Evolutionary conservation across 495 filamentous ascomycete genomes (phyloP).

Genomic region (Penicillium goetzii): DNA sequence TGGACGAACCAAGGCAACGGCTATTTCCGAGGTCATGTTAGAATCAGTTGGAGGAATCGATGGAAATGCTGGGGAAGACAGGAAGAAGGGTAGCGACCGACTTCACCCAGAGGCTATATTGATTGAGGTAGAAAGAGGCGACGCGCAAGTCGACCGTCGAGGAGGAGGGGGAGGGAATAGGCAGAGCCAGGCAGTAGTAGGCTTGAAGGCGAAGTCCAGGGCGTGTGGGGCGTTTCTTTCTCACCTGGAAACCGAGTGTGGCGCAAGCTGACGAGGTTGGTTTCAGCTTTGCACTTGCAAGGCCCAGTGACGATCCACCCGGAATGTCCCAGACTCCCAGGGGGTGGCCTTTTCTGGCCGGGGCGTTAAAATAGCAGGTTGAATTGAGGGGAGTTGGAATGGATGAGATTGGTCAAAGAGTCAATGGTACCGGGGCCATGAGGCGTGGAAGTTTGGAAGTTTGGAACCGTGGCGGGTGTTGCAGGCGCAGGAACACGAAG

Average conservation of each 20-base stretch:
- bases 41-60: constrained; percentile 52
- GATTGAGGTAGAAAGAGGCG: constrained; percentile 8
- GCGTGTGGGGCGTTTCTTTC: constrained; percentile 46
- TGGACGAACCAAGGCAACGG: constrained; percentile 60
- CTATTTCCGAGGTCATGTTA: constrained; percentile 69
- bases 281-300: constrained; percentile 47
- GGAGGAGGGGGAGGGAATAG: constrained; percentile 16
- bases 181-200: constrained; percentile 12
- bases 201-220: constrained; percentile 30
- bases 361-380: constrained; percentile 23
- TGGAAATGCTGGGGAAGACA: constrained; percentile 8
- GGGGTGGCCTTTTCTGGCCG: constrained; percentile 24
- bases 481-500: constrained; percentile 22
- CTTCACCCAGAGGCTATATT: constrained; percentile 20
- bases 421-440: constrained; percentile 19
- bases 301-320: constrained; percentile 31
- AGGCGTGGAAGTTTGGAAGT: constrained; percentile 12
- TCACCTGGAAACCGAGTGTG: constrained; percentile 51
- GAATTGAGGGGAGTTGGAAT: constrained; percentile 8
- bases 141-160: constrained; percentile 15
- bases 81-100: constrained; percentile 19
- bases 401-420: constrained; percentile 24
- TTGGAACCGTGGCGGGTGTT: constrained; percentile 26
- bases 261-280: constrained; percentile 52
- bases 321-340: constrained; percentile 8